These are phyloP conservation scores for Prunus davidiana DNA, from an alignment of 306 rosid species.

Conservation along the genomic window DNA sequence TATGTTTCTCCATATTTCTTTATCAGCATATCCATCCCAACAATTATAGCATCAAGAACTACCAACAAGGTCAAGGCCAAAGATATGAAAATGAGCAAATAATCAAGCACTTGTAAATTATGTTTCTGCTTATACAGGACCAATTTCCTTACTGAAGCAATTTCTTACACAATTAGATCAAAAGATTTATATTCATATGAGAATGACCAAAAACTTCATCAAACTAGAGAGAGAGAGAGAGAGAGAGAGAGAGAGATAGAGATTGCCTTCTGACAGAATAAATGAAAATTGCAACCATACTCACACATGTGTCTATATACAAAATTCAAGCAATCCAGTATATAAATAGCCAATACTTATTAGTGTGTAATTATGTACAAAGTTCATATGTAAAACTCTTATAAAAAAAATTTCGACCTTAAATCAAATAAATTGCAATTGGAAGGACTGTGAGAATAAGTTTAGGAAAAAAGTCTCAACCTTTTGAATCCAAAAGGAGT, in stretches of 20 bases:
- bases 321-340: background rate
- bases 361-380: background rate
- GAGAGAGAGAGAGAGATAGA: background rate
- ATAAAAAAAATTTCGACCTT: background rate
- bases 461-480: background rate
- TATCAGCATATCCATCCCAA: slow-evolving; percentile 90
- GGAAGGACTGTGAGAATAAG: background rate
- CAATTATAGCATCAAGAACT: slow-evolving; percentile 92
- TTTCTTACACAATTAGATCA: background rate
- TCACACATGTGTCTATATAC: background rate
- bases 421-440: background rate
- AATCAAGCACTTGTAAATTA: slow-evolving; percentile 1
- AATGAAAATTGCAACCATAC: background rate
- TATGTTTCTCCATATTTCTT: slow-evolving; percentile 70
- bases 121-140: background rate
- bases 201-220: background rate
- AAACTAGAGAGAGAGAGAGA: background rate
- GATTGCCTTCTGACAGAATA: background rate
- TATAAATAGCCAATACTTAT: background rate
- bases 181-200: background rate
- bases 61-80: slow-evolving; percentile 62
- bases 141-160: slow-evolving; percentile 19
- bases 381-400: background rate
- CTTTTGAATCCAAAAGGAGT: background rate
- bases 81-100: slow-evolving; percentile 6